Percentiles rank a stretch among this genome's conserved stretches.
Conservation (phyloP, 257 asterid genomes). For the Cruciata laevipes region DNA sequence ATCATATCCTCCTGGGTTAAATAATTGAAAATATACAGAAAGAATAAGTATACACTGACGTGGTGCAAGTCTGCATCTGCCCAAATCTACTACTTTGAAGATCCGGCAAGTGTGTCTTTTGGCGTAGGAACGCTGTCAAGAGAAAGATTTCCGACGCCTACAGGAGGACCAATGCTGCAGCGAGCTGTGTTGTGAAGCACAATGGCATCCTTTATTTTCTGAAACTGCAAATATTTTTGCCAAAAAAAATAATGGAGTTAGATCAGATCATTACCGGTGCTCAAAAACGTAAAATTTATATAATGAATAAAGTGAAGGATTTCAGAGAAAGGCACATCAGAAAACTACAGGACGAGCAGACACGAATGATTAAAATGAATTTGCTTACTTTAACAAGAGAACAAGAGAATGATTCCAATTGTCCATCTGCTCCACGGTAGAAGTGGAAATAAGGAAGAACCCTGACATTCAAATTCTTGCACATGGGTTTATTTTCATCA, state of each 20-base stretch:
- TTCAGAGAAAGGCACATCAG: background rate
- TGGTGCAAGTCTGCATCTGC: background rate
- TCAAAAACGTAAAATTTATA: background rate
- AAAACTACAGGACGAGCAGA: background rate
- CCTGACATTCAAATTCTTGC: constrained; percentile 83
- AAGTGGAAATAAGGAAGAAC: constrained; percentile 94
- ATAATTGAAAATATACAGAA: constrained; percentile 21
- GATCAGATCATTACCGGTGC: background rate
- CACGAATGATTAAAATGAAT: background rate
- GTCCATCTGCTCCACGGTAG: constrained; percentile 95
- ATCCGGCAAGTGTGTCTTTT: constrained; percentile 37
- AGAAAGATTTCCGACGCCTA: constrained; percentile 59
- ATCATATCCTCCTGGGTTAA: constrained; percentile 3
- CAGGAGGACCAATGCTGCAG: constrained; percentile 89
- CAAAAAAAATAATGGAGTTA: background rate
- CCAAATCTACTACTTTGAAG: constrained; percentile 23
- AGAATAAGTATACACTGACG: constrained; percentile 3
- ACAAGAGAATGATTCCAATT: constrained; percentile 84
- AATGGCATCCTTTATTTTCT: constrained; percentile 84
- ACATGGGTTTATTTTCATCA: constrained; percentile 84
- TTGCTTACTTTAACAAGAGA: constrained; percentile 81
- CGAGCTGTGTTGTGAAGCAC: constrained; percentile 68
- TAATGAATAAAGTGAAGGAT: background rate
- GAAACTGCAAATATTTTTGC: constrained; percentile 46
- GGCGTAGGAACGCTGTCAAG: constrained; percentile 41